These are phyloP conservation scores for Chalaropsis ovoidea DNA, from an alignment of 2,329 filamentous ascomycete species.

Conservation along the genomic window DNA sequence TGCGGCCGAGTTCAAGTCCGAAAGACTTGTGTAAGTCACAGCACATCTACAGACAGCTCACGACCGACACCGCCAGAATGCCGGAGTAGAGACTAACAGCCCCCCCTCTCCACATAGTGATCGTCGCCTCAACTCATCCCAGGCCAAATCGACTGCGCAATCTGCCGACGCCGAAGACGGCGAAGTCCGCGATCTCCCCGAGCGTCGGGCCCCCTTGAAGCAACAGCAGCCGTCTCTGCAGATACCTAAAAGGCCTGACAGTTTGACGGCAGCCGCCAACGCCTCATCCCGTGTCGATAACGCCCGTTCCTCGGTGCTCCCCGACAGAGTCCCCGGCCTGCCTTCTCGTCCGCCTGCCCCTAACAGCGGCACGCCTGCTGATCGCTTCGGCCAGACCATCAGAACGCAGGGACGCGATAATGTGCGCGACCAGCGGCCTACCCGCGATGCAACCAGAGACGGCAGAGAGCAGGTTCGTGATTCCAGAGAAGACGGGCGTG, in stretches of 20 bases:
- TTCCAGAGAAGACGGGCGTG: constrained; percentile 1
- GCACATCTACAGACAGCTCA: not conserved
- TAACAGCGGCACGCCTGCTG: constrained; percentile 26
- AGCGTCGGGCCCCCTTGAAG: constrained; percentile 26
- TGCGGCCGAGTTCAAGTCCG: constrained; percentile 56
- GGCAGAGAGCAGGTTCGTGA: not conserved
- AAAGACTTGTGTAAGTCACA: constrained; percentile 32
- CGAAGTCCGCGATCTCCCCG: constrained; percentile 41
- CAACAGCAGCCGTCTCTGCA: constrained; percentile 30
- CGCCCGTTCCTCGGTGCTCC: not conserved
- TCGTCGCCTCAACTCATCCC: not conserved
- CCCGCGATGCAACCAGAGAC: constrained; percentile 17
- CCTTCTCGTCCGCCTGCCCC: constrained; percentile 24
- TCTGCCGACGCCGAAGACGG: constrained; percentile 56
- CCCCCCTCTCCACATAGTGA: not conserved
- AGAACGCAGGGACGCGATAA: constrained; percentile 13
- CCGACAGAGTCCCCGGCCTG: constrained; percentile 18
- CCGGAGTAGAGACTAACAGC: constrained; percentile 8
- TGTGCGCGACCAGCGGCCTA: constrained; percentile 17
- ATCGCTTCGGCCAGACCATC: constrained; percentile 14
- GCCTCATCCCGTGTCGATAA: not conserved
- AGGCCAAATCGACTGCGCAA: constrained; percentile 22
- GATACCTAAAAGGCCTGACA: constrained; percentile 23
- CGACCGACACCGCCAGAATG: constrained; percentile 26
- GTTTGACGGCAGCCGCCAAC: not conserved